Evolutionary conservation across 305 asterid species (phyloP).

Genomic region (Fraxinus baroniana): DNA sequence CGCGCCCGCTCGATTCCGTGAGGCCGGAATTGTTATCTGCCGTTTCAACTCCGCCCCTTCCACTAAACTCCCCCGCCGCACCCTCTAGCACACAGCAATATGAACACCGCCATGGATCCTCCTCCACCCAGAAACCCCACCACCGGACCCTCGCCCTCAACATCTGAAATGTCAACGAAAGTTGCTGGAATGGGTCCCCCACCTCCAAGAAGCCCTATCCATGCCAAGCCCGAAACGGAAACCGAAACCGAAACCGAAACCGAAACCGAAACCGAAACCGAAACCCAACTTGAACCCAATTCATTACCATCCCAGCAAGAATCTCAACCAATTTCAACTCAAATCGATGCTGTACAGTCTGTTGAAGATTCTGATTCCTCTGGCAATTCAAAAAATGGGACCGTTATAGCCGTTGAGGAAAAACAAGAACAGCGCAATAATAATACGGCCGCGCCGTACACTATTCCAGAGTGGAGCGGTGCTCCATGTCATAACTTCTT

Average conservation of each 20-base stretch:
- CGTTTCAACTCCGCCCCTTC: not conserved
- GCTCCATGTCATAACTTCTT: slow-evolving; percentile 63
- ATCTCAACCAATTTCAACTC: slow-evolving; percentile 32
- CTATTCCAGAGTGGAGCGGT: slow-evolving; percentile 78
- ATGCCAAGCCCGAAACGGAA: not conserved
- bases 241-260: not conserved
- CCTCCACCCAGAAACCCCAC: slow-evolving; percentile 32
- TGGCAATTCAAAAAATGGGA: slow-evolving; percentile 23
- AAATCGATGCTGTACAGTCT: slow-evolving; percentile 10
- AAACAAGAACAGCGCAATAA: slow-evolving; percentile 33
- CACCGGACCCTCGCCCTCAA: not conserved
- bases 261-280: not conserved
- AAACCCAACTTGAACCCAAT: slow-evolving; percentile 20
- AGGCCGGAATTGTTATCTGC: not conserved
- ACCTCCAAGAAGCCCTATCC: not conserved
- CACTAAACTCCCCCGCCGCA: not conserved
- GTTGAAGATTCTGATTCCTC: slow-evolving; percentile 23
- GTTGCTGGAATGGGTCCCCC: not conserved
- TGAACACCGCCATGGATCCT: slow-evolving; percentile 42
- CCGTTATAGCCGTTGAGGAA: slow-evolving; percentile 29
- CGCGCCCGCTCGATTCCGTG: not conserved
- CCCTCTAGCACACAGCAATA: not conserved
- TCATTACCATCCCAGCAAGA: slow-evolving; percentile 19
- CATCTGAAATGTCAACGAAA: not conserved
- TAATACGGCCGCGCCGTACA: slow-evolving; percentile 58